Evolutionary conservation across 768 basidiomycete genomes (phyloP).

Genomic region (Rhizopogon rudus): DNA sequence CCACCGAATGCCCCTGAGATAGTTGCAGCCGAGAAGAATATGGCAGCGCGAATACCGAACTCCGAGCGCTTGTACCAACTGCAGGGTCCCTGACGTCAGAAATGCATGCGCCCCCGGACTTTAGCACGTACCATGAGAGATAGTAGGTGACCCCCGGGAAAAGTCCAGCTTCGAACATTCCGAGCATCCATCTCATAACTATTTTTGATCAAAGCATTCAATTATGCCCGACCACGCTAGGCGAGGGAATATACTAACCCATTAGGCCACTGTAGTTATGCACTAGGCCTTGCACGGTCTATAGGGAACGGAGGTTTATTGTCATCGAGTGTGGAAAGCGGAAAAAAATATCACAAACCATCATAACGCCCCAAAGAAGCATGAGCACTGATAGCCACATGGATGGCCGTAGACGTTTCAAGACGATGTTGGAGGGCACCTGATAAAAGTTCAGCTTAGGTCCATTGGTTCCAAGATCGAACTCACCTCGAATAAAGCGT

Average conservation of each 20-base stretch:
- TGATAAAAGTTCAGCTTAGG: conserved; percentile 9
- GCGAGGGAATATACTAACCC: conserved; percentile 34
- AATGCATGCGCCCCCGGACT: background rate
- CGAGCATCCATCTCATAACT: conserved; percentile 72
- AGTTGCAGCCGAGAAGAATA: conserved; percentile 78
- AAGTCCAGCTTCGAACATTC: conserved; percentile 56
- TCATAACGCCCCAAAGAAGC: conserved; percentile 71
- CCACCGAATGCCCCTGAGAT: conserved; percentile 82
- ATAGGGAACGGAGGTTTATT: conserved; percentile 8
- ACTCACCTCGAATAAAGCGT: conserved; percentile 64
- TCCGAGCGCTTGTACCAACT: conserved; percentile 70
- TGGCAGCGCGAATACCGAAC: conserved; percentile 58
- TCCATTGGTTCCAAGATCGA: background rate
- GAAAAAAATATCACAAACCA: conserved; percentile 39
- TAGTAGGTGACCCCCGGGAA: conserved; percentile 56
- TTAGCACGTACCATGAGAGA: conserved; percentile 55
- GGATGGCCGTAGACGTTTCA: conserved; percentile 71
- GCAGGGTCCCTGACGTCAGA: conserved; percentile 25
- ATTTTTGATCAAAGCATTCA: background rate
- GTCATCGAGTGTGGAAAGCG: no score
- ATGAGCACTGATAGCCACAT: conserved; percentile 74
- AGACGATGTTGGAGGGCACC: conserved; percentile 69
- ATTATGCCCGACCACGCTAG: background rate
- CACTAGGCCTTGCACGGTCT: conserved; percentile 73
- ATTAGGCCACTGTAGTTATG: conserved; percentile 66